phyloP scores from a whole-genome alignment of 164 flowering plant species.

The Chimonanthus salicifolius region DNA sequence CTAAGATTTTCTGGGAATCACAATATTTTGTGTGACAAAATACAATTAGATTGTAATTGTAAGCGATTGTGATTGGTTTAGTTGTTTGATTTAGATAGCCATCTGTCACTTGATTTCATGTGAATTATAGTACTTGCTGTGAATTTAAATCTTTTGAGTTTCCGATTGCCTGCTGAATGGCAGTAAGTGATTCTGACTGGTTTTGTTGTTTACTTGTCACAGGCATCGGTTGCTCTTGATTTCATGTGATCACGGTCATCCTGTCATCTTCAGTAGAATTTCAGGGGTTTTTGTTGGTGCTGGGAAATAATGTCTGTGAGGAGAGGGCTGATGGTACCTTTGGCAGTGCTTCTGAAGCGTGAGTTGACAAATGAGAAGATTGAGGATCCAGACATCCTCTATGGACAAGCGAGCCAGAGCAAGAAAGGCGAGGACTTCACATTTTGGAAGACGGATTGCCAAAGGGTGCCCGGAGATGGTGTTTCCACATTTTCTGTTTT shows the following conservation, averaged over 20 bases:
- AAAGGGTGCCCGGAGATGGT: slow-evolving; percentile 73
- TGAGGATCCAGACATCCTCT: slow-evolving; percentile 68
- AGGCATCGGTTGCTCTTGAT: slow-evolving; percentile 9
- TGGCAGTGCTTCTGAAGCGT: slow-evolving; percentile 74
- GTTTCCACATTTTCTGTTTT: slow-evolving; percentile 76
- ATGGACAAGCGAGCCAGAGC: slow-evolving; percentile 83
- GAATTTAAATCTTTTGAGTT: too few relatives aligned
- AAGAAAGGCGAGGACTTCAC: slow-evolving; percentile 98
- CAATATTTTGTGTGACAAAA: too few relatives aligned
- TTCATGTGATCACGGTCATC: not conserved
- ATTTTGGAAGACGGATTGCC: slow-evolving; percentile 71
- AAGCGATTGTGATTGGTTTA: too few relatives aligned
- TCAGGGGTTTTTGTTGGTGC: slow-evolving; percentile 1
- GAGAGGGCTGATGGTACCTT: slow-evolving; percentile 73
- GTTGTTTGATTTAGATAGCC: too few relatives aligned
- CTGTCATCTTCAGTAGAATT: slow-evolving; percentile 2
- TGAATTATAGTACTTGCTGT: too few relatives aligned
- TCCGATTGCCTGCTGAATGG: too few relatives aligned
- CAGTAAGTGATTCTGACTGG: not conserved
- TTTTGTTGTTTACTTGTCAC: slow-evolving; percentile 2
- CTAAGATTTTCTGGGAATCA: too few relatives aligned
- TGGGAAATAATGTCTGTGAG: slow-evolving; percentile 46
- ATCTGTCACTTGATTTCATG: too few relatives aligned
- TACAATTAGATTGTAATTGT: too few relatives aligned
- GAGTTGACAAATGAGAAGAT: slow-evolving; percentile 77